These are phyloP conservation scores for Microbotryum intermedium DNA, from an alignment of 1,284 basidiomycete species.

Conservation along the genomic window DNA sequence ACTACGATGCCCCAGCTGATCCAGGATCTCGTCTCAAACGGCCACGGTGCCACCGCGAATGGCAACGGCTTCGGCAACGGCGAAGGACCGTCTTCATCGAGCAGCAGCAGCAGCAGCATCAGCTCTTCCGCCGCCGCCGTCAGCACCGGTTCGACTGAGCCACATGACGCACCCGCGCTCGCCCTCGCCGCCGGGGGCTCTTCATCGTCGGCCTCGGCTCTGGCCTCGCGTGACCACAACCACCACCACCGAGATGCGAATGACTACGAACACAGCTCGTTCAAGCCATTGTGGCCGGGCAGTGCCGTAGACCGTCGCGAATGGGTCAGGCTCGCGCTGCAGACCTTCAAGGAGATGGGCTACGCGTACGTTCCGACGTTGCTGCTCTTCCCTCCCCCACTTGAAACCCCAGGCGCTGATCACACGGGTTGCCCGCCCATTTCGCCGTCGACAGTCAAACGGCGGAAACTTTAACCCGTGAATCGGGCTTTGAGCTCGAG, in stretches of 20 bases:
- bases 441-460: constrained; percentile 56
- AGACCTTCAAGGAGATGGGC: constrained; percentile 84
- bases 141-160: too few relatives aligned
- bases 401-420: background rate
- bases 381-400: background rate
- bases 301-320: constrained; percentile 69
- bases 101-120: too few relatives aligned
- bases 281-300: constrained; percentile 41
- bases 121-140: too few relatives aligned
- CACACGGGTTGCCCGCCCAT: background rate
- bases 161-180: too few relatives aligned
- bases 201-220: too few relatives aligned
- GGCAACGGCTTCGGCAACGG: too few relatives aligned
- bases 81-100: too few relatives aligned
- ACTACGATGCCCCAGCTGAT: too few relatives aligned
- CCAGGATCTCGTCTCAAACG: too few relatives aligned
- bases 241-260: constrained; percentile 4
- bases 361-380: constrained; percentile 61
- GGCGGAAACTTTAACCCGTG: constrained; percentile 75
- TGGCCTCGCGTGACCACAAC: too few relatives aligned
- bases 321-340: constrained; percentile 80
- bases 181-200: too few relatives aligned
- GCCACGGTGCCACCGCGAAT: too few relatives aligned
- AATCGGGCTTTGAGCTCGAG: constrained; percentile 86
- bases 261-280: constrained; percentile 20